A percentile compares a stretch with the other conserved stretches of the same genome.
These are phyloP conservation scores for Sapria himalayana DNA, from an alignment of 345 rosid genomes.

Conservation along the genomic window DNA sequence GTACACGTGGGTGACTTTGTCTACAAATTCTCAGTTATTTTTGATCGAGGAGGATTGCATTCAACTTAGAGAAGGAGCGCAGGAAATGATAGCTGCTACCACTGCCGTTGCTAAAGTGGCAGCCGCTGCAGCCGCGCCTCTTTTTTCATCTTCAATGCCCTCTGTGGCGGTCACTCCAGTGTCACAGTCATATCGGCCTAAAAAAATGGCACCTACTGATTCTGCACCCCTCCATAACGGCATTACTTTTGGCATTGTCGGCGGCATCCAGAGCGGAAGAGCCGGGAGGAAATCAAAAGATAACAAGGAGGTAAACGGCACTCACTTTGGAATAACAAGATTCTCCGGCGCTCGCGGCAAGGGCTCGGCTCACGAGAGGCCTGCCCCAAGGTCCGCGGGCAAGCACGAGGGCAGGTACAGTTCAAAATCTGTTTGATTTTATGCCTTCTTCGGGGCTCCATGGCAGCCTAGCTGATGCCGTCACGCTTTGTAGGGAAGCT, in stretches of 20 bases:
- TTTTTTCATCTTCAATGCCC: constrained; percentile 48
- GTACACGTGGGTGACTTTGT: no score
- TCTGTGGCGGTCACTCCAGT: constrained; percentile 85
- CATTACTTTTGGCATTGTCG: constrained; percentile 16
- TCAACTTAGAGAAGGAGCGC: constrained; percentile 86
- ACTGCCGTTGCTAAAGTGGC: constrained; percentile 90
- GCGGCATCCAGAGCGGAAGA: constrained; percentile 23
- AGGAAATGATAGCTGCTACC: constrained; percentile 73
- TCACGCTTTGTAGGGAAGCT: constrained; percentile 19
- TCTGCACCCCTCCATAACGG: constrained; percentile 23
- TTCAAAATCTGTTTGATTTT: no score
- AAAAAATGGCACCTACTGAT: constrained; percentile 22
- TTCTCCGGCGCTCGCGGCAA: constrained; percentile 15
- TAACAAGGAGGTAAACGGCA: constrained; percentile 15
- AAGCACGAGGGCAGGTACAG: constrained; percentile 54
- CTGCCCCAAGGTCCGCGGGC: constrained; percentile 16
- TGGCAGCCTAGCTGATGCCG: not conserved
- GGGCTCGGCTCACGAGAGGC: constrained; percentile 22
- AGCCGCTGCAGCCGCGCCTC: constrained; percentile 62
- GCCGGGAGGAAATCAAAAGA: constrained; percentile 38
- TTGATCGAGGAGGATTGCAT: constrained; percentile 68
- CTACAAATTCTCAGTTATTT: constrained; percentile 81
- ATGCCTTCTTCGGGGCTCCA: not conserved
- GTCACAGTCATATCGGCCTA: constrained; percentile 58
- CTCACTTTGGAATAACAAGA: constrained; percentile 13